Base-by-base conservation (phyloP, 2,329 filamentous ascomycete genomes). In the Diplocarpon mali region DNA sequence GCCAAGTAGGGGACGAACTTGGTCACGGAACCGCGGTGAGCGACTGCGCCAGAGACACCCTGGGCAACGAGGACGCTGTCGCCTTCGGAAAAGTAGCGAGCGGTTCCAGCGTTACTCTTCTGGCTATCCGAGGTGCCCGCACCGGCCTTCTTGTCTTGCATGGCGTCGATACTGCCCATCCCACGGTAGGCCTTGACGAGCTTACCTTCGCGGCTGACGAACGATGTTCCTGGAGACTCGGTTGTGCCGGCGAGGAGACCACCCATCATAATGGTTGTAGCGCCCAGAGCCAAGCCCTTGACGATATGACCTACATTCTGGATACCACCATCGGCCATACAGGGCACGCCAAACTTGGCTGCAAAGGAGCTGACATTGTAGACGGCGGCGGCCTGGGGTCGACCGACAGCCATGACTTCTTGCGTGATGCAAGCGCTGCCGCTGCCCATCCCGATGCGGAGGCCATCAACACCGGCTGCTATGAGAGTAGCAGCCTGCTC, bases 221-320 rank as follows among this genome's bases (percentile, higher is more conserved):
- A 96, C 56, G 93, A 96, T 54, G 90, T 89, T 53, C 92, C 93
- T 30, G 92, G 92, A 31, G 90, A 96, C 70, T 98, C 92, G 35
- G 90, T 95, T 52, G 92, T 96, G 64, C 93, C 92, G 40, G 92
- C 92, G 54, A 98, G 77, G 42, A 98, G 80, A 69, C 92, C 93
- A 60, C 92, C 92, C 92, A 98, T 98, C 92, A 98, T 98, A 65
- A 98, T 83, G 31, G 89, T 93, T 37, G 85, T 87, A 47, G 92
- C 92, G 57, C 92, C 92, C 53, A 98, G 80, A 38, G 92, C 83
- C 54, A 98, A 80, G 64, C 89, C 90, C 76, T 98, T 98, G 67
- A 98, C 92, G 55, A 98, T 95, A 72, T 98, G 93, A 44, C 92
- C 92, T 55, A 98, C 85, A 62, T 98, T 98, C 69, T 98, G 92